Evolutionary conservation across 2,329 filamentous ascomycete species (phyloP).

Genomic region (Penicillium verrucosum): DNA sequence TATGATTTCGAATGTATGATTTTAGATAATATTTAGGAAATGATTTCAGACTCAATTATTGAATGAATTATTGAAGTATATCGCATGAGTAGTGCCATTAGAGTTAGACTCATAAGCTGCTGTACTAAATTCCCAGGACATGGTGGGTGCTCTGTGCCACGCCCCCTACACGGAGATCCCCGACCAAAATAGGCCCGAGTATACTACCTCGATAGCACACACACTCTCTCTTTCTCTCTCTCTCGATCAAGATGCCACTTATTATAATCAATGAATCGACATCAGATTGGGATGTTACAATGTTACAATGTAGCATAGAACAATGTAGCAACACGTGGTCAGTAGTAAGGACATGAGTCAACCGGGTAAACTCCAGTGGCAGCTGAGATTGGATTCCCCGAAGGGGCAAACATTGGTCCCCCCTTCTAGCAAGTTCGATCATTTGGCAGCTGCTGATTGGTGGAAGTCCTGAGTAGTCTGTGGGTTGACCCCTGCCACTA

Average conservation of each 20-base stretch:
- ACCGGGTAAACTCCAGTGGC: not conserved
- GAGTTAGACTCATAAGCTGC: not conserved
- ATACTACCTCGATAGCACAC: not conserved
- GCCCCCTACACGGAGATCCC: slow-evolving; percentile 15
- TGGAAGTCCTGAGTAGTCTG: not conserved
- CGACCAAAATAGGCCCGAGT: not conserved
- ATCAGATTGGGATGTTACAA: not conserved
- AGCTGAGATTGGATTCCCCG: not conserved
- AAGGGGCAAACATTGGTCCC: slow-evolving; percentile 10
- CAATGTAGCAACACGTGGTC: not conserved
- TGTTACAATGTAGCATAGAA: not conserved
- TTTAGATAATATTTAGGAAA: not conserved
- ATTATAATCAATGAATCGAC: not conserved
- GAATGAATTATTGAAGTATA: not conserved
- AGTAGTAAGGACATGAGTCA: slow-evolving; percentile 6
- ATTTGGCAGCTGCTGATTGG: slow-evolving; percentile 19
- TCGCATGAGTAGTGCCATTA: not conserved
- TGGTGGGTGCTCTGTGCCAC: not conserved
- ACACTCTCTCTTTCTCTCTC: not conserved
- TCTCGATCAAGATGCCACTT: slow-evolving; percentile 8
- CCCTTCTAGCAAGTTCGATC: slow-evolving; percentile 36
- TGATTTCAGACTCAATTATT: not conserved
- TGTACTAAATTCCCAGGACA: not conserved
- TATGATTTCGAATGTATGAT: not conserved
- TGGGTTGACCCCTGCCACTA: slow-evolving; percentile 6